Base-by-base conservation (phyloP, 345 rosid species). In the Populus tremula region DNA sequence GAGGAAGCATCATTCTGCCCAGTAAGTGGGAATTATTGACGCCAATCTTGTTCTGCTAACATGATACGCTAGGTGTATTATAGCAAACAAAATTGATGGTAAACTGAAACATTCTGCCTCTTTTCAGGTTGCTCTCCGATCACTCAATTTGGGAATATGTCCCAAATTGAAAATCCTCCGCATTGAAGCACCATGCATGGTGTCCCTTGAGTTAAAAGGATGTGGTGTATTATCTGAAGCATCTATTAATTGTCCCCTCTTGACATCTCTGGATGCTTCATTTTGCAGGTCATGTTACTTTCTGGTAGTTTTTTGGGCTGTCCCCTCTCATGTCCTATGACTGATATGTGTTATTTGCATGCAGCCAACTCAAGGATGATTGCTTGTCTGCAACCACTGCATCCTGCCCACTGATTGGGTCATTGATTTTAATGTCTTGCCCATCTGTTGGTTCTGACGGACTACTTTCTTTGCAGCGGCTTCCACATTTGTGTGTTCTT, bases 71-170 rank as follows among this genome's bases (percentile, higher is more conserved):
- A 56, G 63, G 29, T 56, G 63, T 56, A 56, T 56, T n/a, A n/a
- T n/a, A 13, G 13, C 11, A 56, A 56, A 56, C 63, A 56, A 56
- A 56, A 16, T 65, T 39, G 23, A 23, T 68, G 43, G 25, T 49
- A 16, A 54, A 14, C 62, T 8, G 47, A 67, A 50, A 5, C 17
- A n/a, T 21, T 18, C 54, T 68, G 47, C 23, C n/a, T 69, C 41
- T 27, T 77, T 70, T 76, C 86, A 96, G 99, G 98, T 90, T 79
- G 94, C 97, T 38, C 93, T 96, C 59, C 85, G 70, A 80, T 92
- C 95, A n/a, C 90, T 94, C 5, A 94, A 96, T 81, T 87, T 94
- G 82, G 97, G 99, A 74, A 96, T 96, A 83, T 94, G 98, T 81
- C 98, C 99, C 20, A 94, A 96, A 84, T 67, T 96, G 91, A 89